Percentiles rank a stretch among this genome's conserved stretches.
Conservation (phyloP, 2,329 filamentous ascomycete genomes). For the Fusarium sulawesiense region DNA sequence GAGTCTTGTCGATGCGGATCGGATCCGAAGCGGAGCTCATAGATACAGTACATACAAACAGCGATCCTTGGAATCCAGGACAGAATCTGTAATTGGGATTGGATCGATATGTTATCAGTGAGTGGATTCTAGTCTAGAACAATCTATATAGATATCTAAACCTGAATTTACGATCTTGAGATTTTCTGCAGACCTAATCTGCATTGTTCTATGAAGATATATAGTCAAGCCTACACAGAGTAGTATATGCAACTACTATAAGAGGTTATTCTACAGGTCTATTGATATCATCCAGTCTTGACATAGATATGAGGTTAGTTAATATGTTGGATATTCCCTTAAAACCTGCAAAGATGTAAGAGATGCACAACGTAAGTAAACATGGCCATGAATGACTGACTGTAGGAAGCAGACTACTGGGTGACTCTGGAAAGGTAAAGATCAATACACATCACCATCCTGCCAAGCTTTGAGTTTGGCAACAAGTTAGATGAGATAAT, state of each 20-base stretch:
- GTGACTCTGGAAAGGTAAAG: not conserved
- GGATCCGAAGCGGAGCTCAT: conserved; percentile 26
- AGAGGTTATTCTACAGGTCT: not conserved
- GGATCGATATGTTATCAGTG: not conserved
- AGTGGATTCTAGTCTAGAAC: not conserved
- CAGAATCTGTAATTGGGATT: not conserved
- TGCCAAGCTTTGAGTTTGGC: not conserved
- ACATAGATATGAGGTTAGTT: not conserved
- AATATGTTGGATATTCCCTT: not conserved
- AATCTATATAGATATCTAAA: not conserved
- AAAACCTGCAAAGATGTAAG: not conserved
- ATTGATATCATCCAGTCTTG: not conserved
- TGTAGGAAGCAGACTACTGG: not conserved
- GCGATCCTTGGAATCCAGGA: not conserved
- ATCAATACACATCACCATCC: not conserved
- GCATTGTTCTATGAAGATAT: not conserved
- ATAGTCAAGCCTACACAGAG: not conserved
- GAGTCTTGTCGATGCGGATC: conserved; percentile 18
- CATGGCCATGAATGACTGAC: not conserved
- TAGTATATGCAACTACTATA: not conserved
- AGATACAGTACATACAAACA: not conserved
- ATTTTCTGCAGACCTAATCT: not conserved
- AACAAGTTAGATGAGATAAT: not conserved
- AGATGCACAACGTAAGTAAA: not conserved
- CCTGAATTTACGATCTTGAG: not conserved